These are phyloP conservation scores for Solanum arcanum DNA, from an alignment of 257 asterid genomes.

Conservation along the genomic window DNA sequence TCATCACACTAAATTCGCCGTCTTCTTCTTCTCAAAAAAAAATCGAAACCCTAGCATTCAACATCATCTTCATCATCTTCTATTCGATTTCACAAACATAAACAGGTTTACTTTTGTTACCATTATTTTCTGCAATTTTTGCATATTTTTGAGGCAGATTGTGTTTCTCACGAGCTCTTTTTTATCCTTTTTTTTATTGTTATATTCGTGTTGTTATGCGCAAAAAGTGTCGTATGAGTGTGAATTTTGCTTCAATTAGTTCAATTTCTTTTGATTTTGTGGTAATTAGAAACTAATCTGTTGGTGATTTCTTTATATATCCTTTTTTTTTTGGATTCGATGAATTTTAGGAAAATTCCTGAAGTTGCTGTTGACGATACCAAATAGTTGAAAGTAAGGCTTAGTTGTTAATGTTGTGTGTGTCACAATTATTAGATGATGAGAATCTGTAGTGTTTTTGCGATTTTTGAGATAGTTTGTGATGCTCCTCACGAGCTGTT, in stretches of 20 bases:
- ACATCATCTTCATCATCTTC: background rate
- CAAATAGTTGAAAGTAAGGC: background rate
- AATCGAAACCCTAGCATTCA: background rate
- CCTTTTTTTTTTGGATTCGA: background rate
- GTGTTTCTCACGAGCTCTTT: background rate
- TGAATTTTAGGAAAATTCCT: background rate
- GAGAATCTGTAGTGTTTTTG: background rate
- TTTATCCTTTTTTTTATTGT: background rate
- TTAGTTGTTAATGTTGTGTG: background rate
- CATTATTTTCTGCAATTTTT: background rate
- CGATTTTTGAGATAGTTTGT: background rate
- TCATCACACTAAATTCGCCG: background rate
- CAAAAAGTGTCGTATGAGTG: background rate
- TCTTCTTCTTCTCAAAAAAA: background rate
- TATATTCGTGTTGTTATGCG: background rate
- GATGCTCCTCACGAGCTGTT: background rate
- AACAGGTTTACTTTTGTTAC: background rate
- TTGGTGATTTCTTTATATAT: background rate
- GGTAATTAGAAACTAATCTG: background rate
- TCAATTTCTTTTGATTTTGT: background rate
- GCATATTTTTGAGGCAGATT: background rate
- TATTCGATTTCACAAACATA: background rate
- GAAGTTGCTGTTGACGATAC: background rate
- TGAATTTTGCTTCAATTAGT: background rate
- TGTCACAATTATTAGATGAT: too few relatives aligned